Evolutionary conservation across 192 early-diverging fungal genomes (phyloP).

Genomic region (Backusella parvicylindrica): DNA sequence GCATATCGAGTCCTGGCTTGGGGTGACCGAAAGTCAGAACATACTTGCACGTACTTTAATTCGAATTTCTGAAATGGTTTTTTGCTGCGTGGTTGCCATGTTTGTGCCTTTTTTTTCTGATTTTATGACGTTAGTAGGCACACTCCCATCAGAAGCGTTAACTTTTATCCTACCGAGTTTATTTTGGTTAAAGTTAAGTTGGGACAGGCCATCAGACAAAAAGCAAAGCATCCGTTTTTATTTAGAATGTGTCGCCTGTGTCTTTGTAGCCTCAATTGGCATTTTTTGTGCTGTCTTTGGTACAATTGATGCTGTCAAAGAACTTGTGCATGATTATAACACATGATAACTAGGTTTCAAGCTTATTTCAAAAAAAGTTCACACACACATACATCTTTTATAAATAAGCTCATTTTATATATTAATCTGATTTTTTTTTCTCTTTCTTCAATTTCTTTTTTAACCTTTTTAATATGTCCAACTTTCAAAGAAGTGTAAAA

Average conservation of each 20-base stretch:
- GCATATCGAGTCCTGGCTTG: slow-evolving; percentile 64
- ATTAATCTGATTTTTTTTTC: background rate
- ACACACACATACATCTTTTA: background rate
- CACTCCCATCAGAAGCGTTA: slow-evolving; percentile 63
- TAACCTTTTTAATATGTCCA: background rate
- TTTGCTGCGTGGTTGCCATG: slow-evolving; percentile 58
- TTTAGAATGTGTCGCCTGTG: slow-evolving; percentile 42
- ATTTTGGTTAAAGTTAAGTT: slow-evolving; percentile 71
- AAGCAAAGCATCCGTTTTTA: background rate
- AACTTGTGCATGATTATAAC: slow-evolving; percentile 28
- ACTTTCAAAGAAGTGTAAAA: background rate
- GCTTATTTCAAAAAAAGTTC: background rate
- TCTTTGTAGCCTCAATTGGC: slow-evolving; percentile 53
- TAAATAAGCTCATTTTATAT: background rate
- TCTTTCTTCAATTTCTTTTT: background rate
- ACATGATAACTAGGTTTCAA: background rate
- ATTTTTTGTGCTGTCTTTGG: slow-evolving; percentile 58
- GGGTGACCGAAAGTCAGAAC: background rate
- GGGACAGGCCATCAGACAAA: slow-evolving; percentile 19
- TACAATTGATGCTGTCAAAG: slow-evolving; percentile 59
- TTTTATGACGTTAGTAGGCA: slow-evolving; percentile 71
- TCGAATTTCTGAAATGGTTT: slow-evolving; percentile 50
- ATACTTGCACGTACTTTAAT: slow-evolving; percentile 36
- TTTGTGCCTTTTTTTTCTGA: slow-evolving; percentile 75
- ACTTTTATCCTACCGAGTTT: slow-evolving; percentile 78